Percentiles rank a stretch among this genome's conserved stretches.
These are phyloP conservation scores for Martiniozyma asiatica DNA, from an alignment of 1,139 yeast species.

Conservation along the genomic window DNA sequence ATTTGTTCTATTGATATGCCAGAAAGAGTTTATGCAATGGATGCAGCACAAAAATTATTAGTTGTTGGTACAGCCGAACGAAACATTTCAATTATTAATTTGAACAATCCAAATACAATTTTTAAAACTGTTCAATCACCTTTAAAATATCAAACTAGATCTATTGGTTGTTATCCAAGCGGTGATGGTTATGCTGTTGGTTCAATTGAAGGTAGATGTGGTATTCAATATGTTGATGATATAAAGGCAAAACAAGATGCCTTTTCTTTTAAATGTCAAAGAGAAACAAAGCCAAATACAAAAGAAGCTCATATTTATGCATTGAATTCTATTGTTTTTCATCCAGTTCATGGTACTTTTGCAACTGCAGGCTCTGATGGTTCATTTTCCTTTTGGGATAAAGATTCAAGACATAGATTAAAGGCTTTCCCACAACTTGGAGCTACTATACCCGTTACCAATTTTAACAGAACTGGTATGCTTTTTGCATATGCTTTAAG, in stretches of 20 bases:
- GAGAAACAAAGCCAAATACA: slow-evolving; percentile 42
- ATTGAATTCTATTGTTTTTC: slow-evolving; percentile 73
- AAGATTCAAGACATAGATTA: slow-evolving; percentile 79
- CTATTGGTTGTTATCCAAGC: slow-evolving; percentile 71
- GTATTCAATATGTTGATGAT: slow-evolving; percentile 88
- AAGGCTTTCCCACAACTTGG: slow-evolving; percentile 68
- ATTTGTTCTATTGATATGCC: slow-evolving; percentile 74
- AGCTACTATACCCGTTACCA: slow-evolving; percentile 64
- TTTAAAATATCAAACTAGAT: slow-evolving; percentile 80
- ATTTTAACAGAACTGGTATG: slow-evolving; percentile 73
- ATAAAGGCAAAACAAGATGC: slow-evolving; percentile 59
- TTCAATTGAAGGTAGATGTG: slow-evolving; percentile 92
- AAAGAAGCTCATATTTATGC: slow-evolving; percentile 56
- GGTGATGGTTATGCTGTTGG: slow-evolving; percentile 93
- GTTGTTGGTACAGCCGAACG: slow-evolving; percentile 93
- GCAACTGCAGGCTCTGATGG: slow-evolving; percentile 96
- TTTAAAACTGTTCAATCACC: slow-evolving; percentile 73
- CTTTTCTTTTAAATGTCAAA: slow-evolving; percentile 90
- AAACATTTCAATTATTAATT: slow-evolving; percentile 64
- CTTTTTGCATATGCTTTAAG: slow-evolving; percentile 87
- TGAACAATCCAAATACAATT: slow-evolving; percentile 73
- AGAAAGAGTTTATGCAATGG: slow-evolving; percentile 88
- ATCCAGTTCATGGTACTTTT: slow-evolving; percentile 84
- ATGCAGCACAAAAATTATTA: slow-evolving; percentile 62
- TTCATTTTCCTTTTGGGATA: slow-evolving; percentile 91